Base-by-base conservation (phyloP, 2,329 filamentous ascomycete genomes). In the Meredithiella fracta region DNA sequence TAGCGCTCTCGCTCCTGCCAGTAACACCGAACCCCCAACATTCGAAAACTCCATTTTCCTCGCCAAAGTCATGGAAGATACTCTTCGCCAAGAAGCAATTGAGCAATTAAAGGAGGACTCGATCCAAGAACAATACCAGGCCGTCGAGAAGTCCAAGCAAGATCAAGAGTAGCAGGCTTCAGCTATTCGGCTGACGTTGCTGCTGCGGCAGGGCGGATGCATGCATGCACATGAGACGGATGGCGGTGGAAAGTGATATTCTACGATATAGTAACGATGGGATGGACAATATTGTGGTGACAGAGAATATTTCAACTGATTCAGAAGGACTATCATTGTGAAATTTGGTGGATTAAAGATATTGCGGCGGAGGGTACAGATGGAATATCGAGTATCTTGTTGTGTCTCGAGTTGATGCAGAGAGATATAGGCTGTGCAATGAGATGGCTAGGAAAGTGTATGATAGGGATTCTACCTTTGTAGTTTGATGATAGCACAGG, bases 41-140 rank as follows among this genome's bases (percentile, higher is more conserved):
- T 49, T 49, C n/a, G 44, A 49, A 49, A 49, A 49, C 22, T 49
- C 44, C 44, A 26, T 26, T 14, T 49, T 49, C n/a, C 22, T 49
- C 8, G 44, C 44, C 44, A 49, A 49, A 8, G 44, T 49, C 44
- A 49, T 49, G 44, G 44, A 49, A 26, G 44, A 49, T 22, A 49
- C 44, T 15, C 44, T 25, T 20, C 44, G 44, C 23, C 44, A 22
- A 14, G 44, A 49, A n/a, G 44, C 44, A 6, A 11, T 26, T 22
- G 44, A 49, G 44, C 23, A 49, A 49, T 22, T 49, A 6, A 22
- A 49, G 23, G 23, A 23, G 1, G 17, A 23, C 9, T 49, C 44
- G 8, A 22, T 25, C 20, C 6, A 49, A 7, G 44, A 49, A 26
- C 44, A 49, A 25, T 22, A 9, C 44, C 20, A 49, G 44, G 44